Evolutionary conservation across 306 rosid species (phyloP), one percentile per base, ranked within the genome.

Genomic region (Lupinus albus): DNA sequence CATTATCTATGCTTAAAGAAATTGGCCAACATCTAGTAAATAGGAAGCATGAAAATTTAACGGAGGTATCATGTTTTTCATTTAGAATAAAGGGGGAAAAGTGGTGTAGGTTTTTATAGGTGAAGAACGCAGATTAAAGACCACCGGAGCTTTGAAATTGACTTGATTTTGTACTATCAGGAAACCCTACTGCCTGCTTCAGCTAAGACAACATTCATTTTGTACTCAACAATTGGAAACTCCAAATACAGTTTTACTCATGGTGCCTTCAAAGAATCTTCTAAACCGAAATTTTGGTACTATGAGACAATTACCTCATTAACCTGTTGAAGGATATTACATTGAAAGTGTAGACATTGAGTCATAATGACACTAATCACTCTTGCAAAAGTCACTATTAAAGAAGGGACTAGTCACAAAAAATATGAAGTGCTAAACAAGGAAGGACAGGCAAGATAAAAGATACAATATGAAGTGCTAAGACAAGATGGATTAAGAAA

Each of bases 161-260:
- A 64, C 58, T 54, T 60, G 7, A 39, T 49, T 62, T 18, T 60
- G 35, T 16, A 54, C 56, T 51, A 73, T 82, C 11, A 61, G 61
- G 60, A 70, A 61, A 69, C 46, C 42, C 60, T 52, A 60, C 45
- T 16, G 64, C 70, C 36, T 46, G 12, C 21, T 21, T 47, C 54
- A 59, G 21, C 61, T 67, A 51, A 42, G 15, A 52, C 15, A 16
- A 68, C 35, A 69, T 28, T 72, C 16, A 25, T 11, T 38, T 51
- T 41, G 20, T n/a, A 8, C 16, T 59, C 42, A 17, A 59, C 12
- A 25, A 20, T 63, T 21, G 41, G 6, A 63, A 58, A 45, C 68
- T 9, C 14, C 47, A 14, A 38, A 32, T 58, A 57, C 41, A 36
- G 14, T 57, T 74, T n/a, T 58, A 35, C 14, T 21, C 49, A 42